Base-by-base conservation (phyloP, 1,284 basidiomycete genomes). In the Rhodotorula mucilaginosa region DNA sequence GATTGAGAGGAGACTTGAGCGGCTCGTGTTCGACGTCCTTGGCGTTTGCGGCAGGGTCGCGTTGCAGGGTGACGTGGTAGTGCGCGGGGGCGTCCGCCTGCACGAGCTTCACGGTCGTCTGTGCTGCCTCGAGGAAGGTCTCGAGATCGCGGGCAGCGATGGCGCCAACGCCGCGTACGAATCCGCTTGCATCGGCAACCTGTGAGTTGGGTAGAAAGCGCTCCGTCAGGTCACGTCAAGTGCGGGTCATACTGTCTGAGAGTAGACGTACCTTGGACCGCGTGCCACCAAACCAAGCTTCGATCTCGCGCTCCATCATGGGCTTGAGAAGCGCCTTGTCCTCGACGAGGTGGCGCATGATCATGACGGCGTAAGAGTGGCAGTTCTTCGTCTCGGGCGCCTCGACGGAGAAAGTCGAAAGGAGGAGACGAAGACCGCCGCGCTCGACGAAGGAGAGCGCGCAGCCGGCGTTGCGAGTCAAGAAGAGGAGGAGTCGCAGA, bases 301-400 rank as follows among this genome's bases (percentile, higher is more conserved):
- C 79, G 16, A 98, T 85, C 76, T 94, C 91, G 72, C 90, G 88
- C 34, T 87, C 86, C 88, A 99, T 95, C 72, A 91, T 86, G 10
- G 84, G 83, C 67, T 87, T 86, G 47, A 98, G 81, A 2, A 86
- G 87, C 10, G 82, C 79, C 7, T 84, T 79, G 75, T 94, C 90
- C 81, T 99, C 97, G 65, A 96, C 87, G 65, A 93, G 83, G 80
- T 99, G 96, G 5, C 97, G 90, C 26, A 97, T 84, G 69, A 98
- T 90, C 78, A 92, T 91, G 29, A 90, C 88, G 61, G 93, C 87
- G 80, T 94, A 91, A 0, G 91, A 88, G 69, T 93, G 91, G 74
- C 89, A 90, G 44, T 90, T 88, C 54, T 85, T 58, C 56, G 67
- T 64, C 79, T 73, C 74, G 74, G 79, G 69, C 68, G 62, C 23